These are phyloP conservation scores for Penicillium sp. DNA, from an alignment of 2,329 filamentous ascomycete genomes.

Conservation along the genomic window DNA sequence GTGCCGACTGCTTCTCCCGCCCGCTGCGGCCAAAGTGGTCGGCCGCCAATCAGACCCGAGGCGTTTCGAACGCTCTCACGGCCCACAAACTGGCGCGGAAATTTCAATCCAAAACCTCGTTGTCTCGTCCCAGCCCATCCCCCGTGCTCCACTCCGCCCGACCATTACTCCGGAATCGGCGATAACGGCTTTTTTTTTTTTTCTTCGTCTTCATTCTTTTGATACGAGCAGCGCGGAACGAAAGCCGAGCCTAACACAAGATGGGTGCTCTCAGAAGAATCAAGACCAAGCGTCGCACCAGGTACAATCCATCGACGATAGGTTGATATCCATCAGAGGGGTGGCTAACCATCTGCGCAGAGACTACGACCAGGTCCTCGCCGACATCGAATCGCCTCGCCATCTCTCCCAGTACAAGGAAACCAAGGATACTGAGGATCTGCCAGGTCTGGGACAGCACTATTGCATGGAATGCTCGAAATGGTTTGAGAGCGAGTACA, in stretches of 20 bases:
- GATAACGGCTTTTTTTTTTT: constrained; percentile 34
- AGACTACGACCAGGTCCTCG: constrained; percentile 90
- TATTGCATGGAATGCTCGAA: constrained; percentile 96
- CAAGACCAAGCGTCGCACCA: constrained; percentile 75
- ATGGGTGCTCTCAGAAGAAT: constrained; percentile 74
- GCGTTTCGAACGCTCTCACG: constrained; percentile 34
- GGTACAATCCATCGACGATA: constrained; percentile 53
- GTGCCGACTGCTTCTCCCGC: constrained; percentile 41
- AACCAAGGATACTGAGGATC: constrained; percentile 80
- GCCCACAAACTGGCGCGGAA: constrained; percentile 38
- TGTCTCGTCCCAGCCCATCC: constrained; percentile 22
- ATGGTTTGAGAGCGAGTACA: constrained; percentile 88
- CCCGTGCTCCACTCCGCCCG: constrained; percentile 37
- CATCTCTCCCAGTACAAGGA: constrained; percentile 81
- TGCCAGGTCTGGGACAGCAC: constrained; percentile 81
- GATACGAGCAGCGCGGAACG: constrained; percentile 20
- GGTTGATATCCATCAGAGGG: neutral
- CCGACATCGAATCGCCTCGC: constrained; percentile 77
- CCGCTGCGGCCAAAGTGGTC: constrained; percentile 17
- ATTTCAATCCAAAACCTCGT: constrained; percentile 32
- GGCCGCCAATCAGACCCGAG: constrained; percentile 37
- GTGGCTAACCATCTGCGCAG: constrained; percentile 57
- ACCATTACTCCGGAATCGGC: constrained; percentile 47
- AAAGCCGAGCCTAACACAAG: constrained; percentile 36
- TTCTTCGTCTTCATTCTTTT: constrained; percentile 26